Evolutionary conservation across 768 basidiomycete species (phyloP), one percentile per base, ranked within the genome.

Genomic region (Suillus variegatus): DNA sequence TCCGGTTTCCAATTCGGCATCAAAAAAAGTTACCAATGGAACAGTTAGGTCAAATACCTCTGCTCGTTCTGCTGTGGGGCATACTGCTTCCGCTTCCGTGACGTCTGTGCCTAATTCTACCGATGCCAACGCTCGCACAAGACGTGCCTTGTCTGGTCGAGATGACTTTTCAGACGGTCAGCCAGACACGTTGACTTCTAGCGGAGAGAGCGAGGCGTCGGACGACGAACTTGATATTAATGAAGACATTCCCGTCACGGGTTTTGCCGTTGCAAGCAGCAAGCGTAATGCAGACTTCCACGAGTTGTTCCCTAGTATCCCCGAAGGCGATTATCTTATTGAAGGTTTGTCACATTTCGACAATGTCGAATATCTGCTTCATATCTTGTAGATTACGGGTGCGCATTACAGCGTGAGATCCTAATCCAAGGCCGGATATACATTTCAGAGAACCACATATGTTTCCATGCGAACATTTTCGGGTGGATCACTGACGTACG

Each of bases 381-480:
- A 60, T n/a, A 13, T 32, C 3, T 64, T 38, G 47, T 67, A 99
- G 97, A 99, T 78, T 99, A 99, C 70, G 97, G 97, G 7, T 99
- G 97, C 73, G 97, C 97, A 0, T 78, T 99, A 14, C 95, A 98
- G 78, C 87, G 95, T 49, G 97, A 99, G 76, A 99, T 99, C 69
- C 82, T 98, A 38, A 91, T 99, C 51, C 97, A 99, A 82, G 97
- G 97, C 6, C 84, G 97, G 13, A 75, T 99, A 64, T 98, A 98
- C 78, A 93, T 99, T 28, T 99, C 97, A 8, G 97, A 99, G 79
- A 98, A 99, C 78, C 96, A 98, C 74, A 86, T 98, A n/a, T 99
- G 95, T 80, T 99, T 99, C 82, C 94, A 99, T 71, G 97, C 97
- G 51, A 99, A 99, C 74, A 98, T 99, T 52, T 97, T 99, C 77